phyloP scores from a whole-genome alignment of 73 alveolate species.

The Tetrahymena thermophila region DNA sequence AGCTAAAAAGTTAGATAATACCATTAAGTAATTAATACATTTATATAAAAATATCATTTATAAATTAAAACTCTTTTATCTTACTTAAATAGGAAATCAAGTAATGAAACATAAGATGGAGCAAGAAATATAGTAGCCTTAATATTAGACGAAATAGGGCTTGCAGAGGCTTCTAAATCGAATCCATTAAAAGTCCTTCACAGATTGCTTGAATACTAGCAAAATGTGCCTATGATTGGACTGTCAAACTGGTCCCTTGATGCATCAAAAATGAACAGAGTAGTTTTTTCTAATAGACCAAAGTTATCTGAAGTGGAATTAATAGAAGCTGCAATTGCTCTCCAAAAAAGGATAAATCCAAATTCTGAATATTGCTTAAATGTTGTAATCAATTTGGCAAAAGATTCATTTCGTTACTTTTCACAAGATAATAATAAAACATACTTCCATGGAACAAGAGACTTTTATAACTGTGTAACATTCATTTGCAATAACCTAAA shows the following conservation, averaged over 20 bases:
- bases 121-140: conserved; percentile 16
- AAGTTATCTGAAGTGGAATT: neutral
- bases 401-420: neutral
- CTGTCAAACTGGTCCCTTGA: conserved; percentile 66
- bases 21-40: neutral
- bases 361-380: neutral
- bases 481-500: neutral
- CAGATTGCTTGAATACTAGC: conserved; percentile 48
- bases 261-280: conserved; percentile 69
- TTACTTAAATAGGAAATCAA: neutral
- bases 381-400: neutral
- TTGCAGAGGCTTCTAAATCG: conserved; percentile 62
- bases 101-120: too few species aligned
- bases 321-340: neutral
- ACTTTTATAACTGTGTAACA: neutral
- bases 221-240: conserved; percentile 58
- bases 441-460: neutral
- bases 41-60: too few species aligned
- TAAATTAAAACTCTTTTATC: too few species aligned
- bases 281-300: neutral
- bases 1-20: neutral
- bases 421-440: neutral
- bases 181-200: conserved; percentile 76
- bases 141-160: conserved; percentile 72
- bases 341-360: neutral